These are phyloP conservation scores for Asterophora parasitica DNA, from an alignment of 768 basidiomycete genomes.

Conservation along the genomic window DNA sequence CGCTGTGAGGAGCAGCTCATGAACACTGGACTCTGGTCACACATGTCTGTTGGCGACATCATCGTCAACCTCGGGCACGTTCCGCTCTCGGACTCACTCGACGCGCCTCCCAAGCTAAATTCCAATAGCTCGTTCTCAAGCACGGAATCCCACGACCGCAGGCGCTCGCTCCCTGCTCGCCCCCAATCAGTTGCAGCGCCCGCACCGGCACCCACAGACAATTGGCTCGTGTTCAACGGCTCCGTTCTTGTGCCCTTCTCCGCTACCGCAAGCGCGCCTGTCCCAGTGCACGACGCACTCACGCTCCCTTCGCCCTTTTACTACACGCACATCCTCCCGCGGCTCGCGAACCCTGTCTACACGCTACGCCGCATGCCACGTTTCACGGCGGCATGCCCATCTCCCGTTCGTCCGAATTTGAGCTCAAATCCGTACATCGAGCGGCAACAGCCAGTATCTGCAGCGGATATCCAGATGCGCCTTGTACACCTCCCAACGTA, in stretches of 20 bases:
- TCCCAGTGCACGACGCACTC: constrained; percentile 53
- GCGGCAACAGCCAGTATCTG: background rate
- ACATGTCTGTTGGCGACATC: constrained; percentile 74
- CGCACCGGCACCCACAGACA: constrained; percentile 17
- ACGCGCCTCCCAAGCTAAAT: background rate
- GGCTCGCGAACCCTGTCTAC: constrained; percentile 32
- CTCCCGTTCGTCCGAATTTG: too few relatives aligned
- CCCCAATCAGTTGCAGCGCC: constrained; percentile 5
- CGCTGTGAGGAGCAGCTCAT: constrained; percentile 67
- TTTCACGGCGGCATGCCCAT: constrained; percentile 31
- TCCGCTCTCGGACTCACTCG: constrained; percentile 36
- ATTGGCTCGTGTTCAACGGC: constrained; percentile 78
- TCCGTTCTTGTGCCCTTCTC: constrained; percentile 51
- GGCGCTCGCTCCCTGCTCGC: background rate
- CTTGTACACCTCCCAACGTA: constrained; percentile 40
- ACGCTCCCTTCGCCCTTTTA: constrained; percentile 73
- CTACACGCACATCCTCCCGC: constrained; percentile 60
- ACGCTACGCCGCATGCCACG: constrained; percentile 31
- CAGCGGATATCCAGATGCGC: constrained; percentile 30
- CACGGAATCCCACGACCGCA: background rate
- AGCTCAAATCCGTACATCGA: constrained; percentile 21
- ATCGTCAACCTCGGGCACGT: constrained; percentile 80
- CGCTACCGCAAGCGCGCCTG: constrained; percentile 43
- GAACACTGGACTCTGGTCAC: constrained; percentile 63
- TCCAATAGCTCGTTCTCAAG: too few relatives aligned